Conservation (phyloP, 2,329 filamentous ascomycete genomes). For the Pseudogymnoascus sp. region DNA sequence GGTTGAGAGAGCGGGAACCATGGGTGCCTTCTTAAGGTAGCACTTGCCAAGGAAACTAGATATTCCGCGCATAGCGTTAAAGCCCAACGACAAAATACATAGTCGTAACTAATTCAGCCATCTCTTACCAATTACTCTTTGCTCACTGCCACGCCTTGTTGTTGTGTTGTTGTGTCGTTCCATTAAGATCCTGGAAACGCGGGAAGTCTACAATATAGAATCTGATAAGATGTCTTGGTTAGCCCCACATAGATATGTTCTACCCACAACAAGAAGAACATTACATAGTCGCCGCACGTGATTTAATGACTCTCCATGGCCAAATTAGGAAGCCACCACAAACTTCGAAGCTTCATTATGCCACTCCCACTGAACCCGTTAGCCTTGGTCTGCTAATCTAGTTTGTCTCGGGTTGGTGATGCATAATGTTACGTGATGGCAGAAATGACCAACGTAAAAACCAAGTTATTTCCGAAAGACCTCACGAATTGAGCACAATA, state of each 20-base stretch:
- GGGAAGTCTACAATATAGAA: too few species aligned
- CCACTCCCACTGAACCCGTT: neutral
- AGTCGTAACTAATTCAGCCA: neutral
- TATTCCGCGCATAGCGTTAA: neutral
- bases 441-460: neutral
- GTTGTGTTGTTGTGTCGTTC: neutral
- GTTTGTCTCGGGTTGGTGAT: neutral
- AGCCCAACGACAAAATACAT: neutral
- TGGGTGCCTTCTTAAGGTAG: neutral
- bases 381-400: too few species aligned
- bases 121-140: neutral
- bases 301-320: neutral
- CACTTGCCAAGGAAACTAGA: neutral
- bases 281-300: slow-evolving; percentile 7
- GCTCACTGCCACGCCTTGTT: neutral
- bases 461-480: neutral
- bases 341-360: neutral
- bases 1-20: too few species aligned
- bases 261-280: neutral
- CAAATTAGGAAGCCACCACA: neutral
- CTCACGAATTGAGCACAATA: neutral
- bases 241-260: too few species aligned
- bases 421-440: neutral
- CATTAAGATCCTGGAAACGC: too few species aligned
- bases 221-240: neutral